Evolutionary conservation across 148 eudicot species (phyloP).

Genomic region (Chenopodium suecicum): DNA sequence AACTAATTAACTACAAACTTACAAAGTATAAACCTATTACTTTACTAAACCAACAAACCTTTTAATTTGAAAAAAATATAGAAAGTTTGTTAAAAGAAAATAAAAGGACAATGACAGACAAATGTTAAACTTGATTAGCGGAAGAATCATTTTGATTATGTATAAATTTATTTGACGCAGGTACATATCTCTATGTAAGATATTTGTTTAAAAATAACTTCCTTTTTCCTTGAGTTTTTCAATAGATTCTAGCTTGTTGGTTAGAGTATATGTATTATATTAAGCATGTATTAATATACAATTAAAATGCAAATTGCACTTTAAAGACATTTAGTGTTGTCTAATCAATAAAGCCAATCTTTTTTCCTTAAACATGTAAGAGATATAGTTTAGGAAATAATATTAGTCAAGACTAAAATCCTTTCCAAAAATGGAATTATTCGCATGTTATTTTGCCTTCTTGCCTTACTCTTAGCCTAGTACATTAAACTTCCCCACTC

Average conservation of each 20-base stretch:
- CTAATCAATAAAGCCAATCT: conserved; percentile 27
- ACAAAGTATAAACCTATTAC: too few species aligned
- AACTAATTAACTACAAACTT: too few species aligned
- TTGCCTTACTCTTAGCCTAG: not conserved
- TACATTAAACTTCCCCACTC: not conserved
- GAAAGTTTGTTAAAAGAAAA: not conserved
- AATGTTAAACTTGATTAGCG: conserved; percentile 14
- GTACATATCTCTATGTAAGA: conserved; percentile 6
- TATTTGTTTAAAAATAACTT: not conserved
- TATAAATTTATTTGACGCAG: conserved; percentile 8
- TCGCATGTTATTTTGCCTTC: conserved; percentile 29
- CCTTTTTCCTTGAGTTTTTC: not conserved
- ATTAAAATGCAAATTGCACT: conserved; percentile 10
- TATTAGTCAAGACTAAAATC: conserved; percentile 21
- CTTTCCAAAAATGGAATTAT: conserved; percentile 41
- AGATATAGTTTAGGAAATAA: conserved; percentile 23
- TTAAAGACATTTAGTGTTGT: conserved; percentile 27
- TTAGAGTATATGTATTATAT: not conserved
- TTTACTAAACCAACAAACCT: not conserved
- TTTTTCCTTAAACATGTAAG: conserved; percentile 28
- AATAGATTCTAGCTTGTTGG: not conserved
- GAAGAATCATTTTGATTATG: conserved; percentile 24
- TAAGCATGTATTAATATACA: not conserved
- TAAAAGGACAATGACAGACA: conserved; percentile 8
- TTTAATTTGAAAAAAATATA: not conserved